Conservation (phyloP, 2,329 filamentous ascomycete genomes). For the Graphilbum ipis-grandicollis region DNA sequence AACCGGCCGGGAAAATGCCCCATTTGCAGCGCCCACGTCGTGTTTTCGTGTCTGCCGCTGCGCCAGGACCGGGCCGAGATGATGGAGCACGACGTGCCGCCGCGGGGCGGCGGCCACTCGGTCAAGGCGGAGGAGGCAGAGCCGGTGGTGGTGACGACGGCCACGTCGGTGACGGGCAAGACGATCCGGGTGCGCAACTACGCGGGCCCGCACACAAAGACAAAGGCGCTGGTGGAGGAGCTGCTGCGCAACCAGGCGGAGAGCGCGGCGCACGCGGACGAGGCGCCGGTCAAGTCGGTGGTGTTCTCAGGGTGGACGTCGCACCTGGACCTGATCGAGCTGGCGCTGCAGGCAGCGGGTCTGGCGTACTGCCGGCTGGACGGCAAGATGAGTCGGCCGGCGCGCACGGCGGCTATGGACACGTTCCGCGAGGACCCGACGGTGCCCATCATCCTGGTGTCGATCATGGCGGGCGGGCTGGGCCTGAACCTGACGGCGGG, state of each 20-base stretch:
- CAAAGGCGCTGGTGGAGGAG: constrained; percentile 60
- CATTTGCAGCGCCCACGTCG: constrained; percentile 47
- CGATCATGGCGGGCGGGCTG: constrained; percentile 79
- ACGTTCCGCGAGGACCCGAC: constrained; percentile 54
- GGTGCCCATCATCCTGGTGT: constrained; percentile 73
- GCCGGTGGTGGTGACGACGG: no score
- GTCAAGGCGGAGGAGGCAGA: background rate
- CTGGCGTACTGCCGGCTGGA: constrained; percentile 72
- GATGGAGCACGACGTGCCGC: constrained; percentile 37
- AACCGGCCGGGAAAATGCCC: constrained; percentile 40
- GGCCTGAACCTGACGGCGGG: constrained; percentile 81
- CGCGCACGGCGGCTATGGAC: constrained; percentile 60
- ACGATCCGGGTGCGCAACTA: constrained; percentile 48
- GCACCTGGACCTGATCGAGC: constrained; percentile 80
- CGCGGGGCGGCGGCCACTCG: constrained; percentile 12
- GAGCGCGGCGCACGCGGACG: constrained; percentile 40
- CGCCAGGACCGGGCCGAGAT: constrained; percentile 40
- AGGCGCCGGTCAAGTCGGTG: constrained; percentile 76
- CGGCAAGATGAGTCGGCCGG: constrained; percentile 64
- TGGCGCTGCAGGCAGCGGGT: constrained; percentile 50
- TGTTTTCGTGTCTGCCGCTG: constrained; percentile 49
- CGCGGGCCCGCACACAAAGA: constrained; percentile 81
- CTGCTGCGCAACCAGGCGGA: constrained; percentile 47
- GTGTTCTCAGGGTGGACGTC: constrained; percentile 95
- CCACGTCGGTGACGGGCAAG: constrained; percentile 16